These are phyloP conservation scores for Claviceps citrina DNA, from an alignment of 2,329 filamentous ascomycete species.

Conservation along the genomic window DNA sequence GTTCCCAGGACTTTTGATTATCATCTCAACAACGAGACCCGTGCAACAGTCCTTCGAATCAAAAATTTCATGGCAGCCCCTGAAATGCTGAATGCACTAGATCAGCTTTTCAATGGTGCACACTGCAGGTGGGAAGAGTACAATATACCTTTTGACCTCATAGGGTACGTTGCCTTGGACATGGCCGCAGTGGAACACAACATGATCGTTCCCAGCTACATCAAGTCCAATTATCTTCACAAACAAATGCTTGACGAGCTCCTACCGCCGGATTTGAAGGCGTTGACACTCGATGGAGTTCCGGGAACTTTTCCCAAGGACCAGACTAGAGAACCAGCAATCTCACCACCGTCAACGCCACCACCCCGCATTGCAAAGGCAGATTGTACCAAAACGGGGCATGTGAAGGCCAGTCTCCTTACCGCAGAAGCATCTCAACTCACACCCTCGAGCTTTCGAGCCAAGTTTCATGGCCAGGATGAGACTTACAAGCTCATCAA, in stretches of 20 bases:
- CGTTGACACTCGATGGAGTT: slow-evolving; percentile 8
- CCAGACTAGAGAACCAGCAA: slow-evolving; percentile 3
- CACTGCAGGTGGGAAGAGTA: not conserved
- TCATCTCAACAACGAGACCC: slow-evolving; percentile 6
- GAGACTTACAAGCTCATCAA: slow-evolving; percentile 11
- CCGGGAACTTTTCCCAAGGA: slow-evolving; percentile 15
- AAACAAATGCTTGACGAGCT: slow-evolving; percentile 12
- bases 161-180: slow-evolving; percentile 16
- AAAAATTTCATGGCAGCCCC: slow-evolving; percentile 15
- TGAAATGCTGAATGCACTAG: slow-evolving; percentile 13
- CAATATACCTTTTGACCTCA: slow-evolving; percentile 11
- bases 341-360: not conserved
- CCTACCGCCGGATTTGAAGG: slow-evolving; percentile 9
- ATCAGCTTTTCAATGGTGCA: slow-evolving; percentile 10
- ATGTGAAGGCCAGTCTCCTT: slow-evolving; percentile 4
- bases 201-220: slow-evolving; percentile 16
- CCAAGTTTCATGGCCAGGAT: slow-evolving; percentile 10
- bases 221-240: slow-evolving; percentile 13
- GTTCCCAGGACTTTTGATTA: slow-evolving; percentile 14
- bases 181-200: slow-evolving; percentile 15
- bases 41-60: slow-evolving; percentile 10
- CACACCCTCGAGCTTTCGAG: slow-evolving; percentile 9
- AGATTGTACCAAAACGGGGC: slow-evolving; percentile 6
- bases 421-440: slow-evolving; percentile 7
- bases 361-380: slow-evolving; percentile 4